Conservation (phyloP, 2,329 filamentous ascomycete species). For the Seiridium unicorne region DNA sequence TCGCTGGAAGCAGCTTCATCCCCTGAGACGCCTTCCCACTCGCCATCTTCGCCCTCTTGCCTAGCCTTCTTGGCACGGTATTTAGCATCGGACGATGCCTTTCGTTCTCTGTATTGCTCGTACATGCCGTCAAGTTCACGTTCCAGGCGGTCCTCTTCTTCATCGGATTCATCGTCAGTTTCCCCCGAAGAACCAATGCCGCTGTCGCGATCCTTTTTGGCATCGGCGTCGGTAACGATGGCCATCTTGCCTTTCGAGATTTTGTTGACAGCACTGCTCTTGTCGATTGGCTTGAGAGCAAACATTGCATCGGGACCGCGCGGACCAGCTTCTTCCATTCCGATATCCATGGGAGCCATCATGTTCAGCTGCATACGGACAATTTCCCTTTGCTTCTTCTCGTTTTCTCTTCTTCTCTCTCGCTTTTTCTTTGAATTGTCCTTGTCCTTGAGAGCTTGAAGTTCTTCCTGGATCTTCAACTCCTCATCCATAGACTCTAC, state of each 20-base stretch:
- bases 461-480: conserved; percentile 81
- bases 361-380: conserved; percentile 97
- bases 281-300: conserved; percentile 77
- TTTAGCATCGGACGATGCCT: conserved; percentile 79
- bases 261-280: conserved; percentile 65
- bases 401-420: conserved; percentile 83
- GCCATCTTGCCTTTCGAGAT: conserved; percentile 80
- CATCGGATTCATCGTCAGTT: conserved; percentile 65
- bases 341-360: conserved; percentile 93
- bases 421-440: conserved; percentile 76
- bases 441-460: conserved; percentile 79
- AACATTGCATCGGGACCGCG: conserved; percentile 84
- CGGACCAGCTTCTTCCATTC: conserved; percentile 80
- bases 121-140: conserved; percentile 86
- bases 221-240: conserved; percentile 55
- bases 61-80: conserved; percentile 86
- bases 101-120: conserved; percentile 77
- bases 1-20: conserved; percentile 59
- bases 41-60: conserved; percentile 77
- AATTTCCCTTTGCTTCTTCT: conserved; percentile 91
- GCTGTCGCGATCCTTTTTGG: conserved; percentile 58
- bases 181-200: conserved; percentile 54
- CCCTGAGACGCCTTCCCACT: conserved; percentile 87
- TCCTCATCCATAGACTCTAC: conserved; percentile 94
- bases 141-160: conserved; percentile 80